Evolutionary conservation across 768 basidiomycete species (phyloP), one percentile per base, ranked within the genome.

Genomic region (Calvatia gigantea): DNA sequence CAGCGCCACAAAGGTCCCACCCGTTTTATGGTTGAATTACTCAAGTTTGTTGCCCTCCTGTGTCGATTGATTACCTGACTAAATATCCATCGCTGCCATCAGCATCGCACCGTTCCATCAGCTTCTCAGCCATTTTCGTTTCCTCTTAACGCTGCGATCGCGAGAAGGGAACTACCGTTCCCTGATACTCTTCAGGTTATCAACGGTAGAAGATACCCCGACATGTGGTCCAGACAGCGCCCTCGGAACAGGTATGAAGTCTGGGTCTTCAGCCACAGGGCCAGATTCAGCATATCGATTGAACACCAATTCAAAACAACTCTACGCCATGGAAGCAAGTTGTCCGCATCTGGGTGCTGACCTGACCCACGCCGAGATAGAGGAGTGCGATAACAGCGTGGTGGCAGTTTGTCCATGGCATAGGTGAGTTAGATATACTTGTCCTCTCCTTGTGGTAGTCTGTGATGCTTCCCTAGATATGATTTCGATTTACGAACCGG

Each of bases 341-440:
- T 91, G 89, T 66, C 89, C 89, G 3, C 90, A 92, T 70, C 76
- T 91, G 6, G 88, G 89, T 2, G 89, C 88, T 19, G 88, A 91
- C 53, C 75, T 91, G 68, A 86, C 85, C 12, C 87, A 90, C 71
- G 88, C 87, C 1, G 87, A 88, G 37, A 87, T 89, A n/a, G 87
- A 89, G 62, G 83, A 81, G 53, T 84, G 77, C 58, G 84, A 85
- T 46, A 70, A 68, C 11, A 78, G 80, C 17, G 60, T 81, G 2
- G 81, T 89, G 1, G 83, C 83, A 8, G 87, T 88, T 9, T 89
- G 87, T 67, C 87, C 87, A 2, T 89, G 87, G 86, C 86, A 89
- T 66, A 75, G 85, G 85, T 83, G 44, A 41, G 74, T 58, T 19
- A 31, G 8, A 25, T 21, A 8, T 23, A 14, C 31, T n/a, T 32